These are phyloP conservation scores for Hypoxylon sp. DNA, from an alignment of 2,329 filamentous ascomycete species.

Conservation along the genomic window DNA sequence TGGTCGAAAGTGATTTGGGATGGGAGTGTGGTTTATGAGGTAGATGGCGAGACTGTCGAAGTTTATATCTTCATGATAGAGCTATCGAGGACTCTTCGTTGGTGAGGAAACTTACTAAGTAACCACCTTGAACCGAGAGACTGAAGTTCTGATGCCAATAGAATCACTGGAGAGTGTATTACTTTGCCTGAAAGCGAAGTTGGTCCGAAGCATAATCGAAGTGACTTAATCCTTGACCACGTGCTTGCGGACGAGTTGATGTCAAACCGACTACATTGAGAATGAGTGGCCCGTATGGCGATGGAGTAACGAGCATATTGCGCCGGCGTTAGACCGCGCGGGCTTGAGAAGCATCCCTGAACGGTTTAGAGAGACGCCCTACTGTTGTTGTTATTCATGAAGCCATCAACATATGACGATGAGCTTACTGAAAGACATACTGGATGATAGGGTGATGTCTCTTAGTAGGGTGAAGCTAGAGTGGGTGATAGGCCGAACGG, in stretches of 20 bases:
- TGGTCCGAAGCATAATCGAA: slow-evolving; percentile 2
- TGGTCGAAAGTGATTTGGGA: too few species aligned
- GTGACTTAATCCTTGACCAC: slow-evolving; percentile 24
- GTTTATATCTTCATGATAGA: slow-evolving; percentile 29
- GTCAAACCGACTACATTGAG: slow-evolving; percentile 23
- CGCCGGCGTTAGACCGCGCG: slow-evolving; percentile 20
- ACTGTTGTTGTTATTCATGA: slow-evolving; percentile 9
- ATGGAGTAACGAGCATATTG: slow-evolving; percentile 20
- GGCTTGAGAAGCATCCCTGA: slow-evolving; percentile 3
- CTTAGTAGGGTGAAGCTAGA: slow-evolving; percentile 16
- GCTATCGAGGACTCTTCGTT: background rate
- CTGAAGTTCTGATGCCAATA: background rate
- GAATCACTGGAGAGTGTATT: slow-evolving; percentile 14
- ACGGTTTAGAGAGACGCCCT: slow-evolving; percentile 31
- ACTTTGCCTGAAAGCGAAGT: slow-evolving; percentile 7
- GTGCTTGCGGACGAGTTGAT: slow-evolving; percentile 11
- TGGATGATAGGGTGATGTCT: slow-evolving; percentile 6
- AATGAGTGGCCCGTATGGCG: too few species aligned
- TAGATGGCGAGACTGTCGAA: slow-evolving; percentile 4
- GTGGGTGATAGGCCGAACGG: slow-evolving; percentile 11
- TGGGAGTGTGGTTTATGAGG: background rate
- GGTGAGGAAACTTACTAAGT: background rate
- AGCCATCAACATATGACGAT: slow-evolving; percentile 27
- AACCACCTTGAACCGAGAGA: background rate
- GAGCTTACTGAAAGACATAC: slow-evolving; percentile 11